These are phyloP conservation scores for Wickerhamomyces bisporus DNA, from an alignment of 805 yeast genomes.

Conservation along the genomic window DNA sequence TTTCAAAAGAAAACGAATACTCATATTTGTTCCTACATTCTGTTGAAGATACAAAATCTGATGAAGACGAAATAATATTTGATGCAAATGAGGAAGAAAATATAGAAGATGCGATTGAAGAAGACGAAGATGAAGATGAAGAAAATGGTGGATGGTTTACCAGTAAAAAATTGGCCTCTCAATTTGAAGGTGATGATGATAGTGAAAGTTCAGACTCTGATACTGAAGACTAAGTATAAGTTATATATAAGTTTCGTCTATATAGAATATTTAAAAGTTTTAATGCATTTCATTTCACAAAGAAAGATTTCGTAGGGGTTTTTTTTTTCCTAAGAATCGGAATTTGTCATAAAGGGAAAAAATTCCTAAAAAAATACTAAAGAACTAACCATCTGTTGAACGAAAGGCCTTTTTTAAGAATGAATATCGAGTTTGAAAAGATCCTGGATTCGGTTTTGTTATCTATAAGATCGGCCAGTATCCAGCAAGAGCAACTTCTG, in stretches of 20 bases:
- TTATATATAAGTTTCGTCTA: neutral
- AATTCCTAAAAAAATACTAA: no score
- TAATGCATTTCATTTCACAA: no score
- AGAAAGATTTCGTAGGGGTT: no score
- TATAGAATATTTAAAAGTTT: neutral
- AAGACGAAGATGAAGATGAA: conserved; percentile 14
- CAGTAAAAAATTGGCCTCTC: conserved; percentile 9
- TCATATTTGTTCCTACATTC: conserved; percentile 45
- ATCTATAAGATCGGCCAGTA: no score
- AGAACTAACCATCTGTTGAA: no score
- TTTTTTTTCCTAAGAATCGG: no score
- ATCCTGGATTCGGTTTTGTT: no score
- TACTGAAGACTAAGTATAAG: conserved; percentile 1
- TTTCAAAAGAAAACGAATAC: conserved; percentile 50
- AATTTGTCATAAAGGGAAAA: no score
- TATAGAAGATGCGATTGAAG: conserved; percentile 8
- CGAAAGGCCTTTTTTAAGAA: no score
- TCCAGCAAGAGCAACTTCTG: neutral
- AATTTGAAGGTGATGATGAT: conserved; percentile 3
- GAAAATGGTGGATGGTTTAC: conserved; percentile 25
- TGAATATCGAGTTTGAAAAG: no score
- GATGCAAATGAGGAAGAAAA: conserved; percentile 4
- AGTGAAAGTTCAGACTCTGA: conserved; percentile 8
- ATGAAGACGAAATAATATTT: conserved; percentile 20
- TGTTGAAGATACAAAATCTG: conserved; percentile 23